Percentiles rank a stretch among this genome's conserved stretches.
Conservation (phyloP, 2,329 filamentous ascomycete species). For the Dothiorella sarmentorum region DNA sequence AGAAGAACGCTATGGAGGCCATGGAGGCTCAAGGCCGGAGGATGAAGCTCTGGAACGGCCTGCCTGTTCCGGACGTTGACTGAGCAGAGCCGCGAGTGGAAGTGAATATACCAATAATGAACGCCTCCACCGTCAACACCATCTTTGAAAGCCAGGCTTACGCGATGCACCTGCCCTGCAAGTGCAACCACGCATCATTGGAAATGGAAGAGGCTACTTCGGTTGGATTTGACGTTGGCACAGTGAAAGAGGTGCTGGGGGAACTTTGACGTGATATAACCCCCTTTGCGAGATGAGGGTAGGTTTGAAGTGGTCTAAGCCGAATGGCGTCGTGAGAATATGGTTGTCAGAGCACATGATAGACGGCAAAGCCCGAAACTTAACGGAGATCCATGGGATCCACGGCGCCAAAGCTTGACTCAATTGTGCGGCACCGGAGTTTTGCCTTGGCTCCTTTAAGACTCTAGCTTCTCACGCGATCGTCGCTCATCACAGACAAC, state of each 20-base stretch:
- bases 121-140: conserved; percentile 32
- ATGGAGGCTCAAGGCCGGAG: conserved; percentile 62
- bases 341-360: not conserved
- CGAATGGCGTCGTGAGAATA: not conserved
- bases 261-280: conserved; percentile 56
- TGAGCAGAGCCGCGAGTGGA: conserved; percentile 24
- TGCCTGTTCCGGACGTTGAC: conserved; percentile 70
- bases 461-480: no score
- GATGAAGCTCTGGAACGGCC: conserved; percentile 70
- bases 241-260: conserved; percentile 48
- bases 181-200: conserved; percentile 58
- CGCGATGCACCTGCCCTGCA: conserved; percentile 61
- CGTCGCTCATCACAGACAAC: no score
- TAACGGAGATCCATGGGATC: not conserved
- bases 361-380: not conserved
- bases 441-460: no score
- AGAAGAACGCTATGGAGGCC: conserved; percentile 64
- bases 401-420: no score
- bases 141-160: conserved; percentile 35
- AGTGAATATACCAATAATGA: conserved; percentile 24
- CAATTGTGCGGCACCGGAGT: no score
- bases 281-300: conserved; percentile 51
- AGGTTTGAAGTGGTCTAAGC: conserved; percentile 2
- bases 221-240: conserved; percentile 52
- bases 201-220: conserved; percentile 47